A percentile compares a stretch with the other conserved stretches of the same genome.
Conservation (phyloP, 768 basidiomycete species). For the Leccinum boreale region DNA sequence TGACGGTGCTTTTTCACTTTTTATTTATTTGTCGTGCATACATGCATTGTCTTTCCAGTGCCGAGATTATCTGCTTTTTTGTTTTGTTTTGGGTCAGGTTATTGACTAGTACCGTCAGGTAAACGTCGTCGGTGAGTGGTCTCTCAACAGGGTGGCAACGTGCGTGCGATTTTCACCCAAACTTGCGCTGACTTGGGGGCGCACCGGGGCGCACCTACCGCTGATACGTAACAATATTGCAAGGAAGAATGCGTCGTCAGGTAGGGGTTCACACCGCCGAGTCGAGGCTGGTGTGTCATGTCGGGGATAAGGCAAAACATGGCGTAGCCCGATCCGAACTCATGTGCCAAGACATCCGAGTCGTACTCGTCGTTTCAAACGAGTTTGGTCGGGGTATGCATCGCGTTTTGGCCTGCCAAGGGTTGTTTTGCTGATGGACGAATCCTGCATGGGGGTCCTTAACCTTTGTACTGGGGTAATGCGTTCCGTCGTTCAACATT, state of each 20-base stretch:
- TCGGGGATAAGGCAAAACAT: too few species aligned
- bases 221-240: too few species aligned
- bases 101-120: neutral
- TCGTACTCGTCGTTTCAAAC: too few species aligned
- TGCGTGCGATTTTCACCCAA: neutral
- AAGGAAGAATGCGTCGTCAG: too few species aligned
- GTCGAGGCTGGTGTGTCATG: too few species aligned
- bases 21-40: neutral
- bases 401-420: neutral
- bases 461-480: neutral
- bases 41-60: neutral
- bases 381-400: neutral
- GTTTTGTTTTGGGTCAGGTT: neutral
- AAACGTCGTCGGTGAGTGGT: neutral
- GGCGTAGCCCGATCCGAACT: neutral
- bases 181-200: neutral
- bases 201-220: slow-evolving; percentile 30
- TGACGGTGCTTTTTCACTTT: neutral
- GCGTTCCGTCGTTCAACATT: neutral
- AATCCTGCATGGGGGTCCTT: too few species aligned
- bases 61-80: neutral
- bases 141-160: neutral
- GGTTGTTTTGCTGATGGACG: neutral
- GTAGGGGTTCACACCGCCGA: too few species aligned
- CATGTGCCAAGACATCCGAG: neutral